Evolutionary conservation across 1,284 basidiomycete species (phyloP), one percentile per base, ranked within the genome.

Genomic region (Cryptococcus maquisensis): DNA sequence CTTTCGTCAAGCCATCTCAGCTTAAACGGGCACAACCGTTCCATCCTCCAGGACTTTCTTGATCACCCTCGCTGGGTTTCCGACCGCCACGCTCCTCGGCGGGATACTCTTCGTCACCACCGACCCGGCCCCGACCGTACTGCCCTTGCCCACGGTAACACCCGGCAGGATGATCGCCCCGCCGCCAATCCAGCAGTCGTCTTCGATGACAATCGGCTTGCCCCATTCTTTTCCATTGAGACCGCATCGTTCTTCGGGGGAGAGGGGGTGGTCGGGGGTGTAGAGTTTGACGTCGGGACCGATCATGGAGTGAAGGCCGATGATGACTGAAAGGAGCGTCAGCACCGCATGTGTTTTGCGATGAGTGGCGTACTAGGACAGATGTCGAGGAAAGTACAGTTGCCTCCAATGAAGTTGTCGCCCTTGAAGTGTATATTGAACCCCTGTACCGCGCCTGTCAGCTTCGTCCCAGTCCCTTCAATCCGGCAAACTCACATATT

Each of bases 51-150:
- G 56, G 15, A 77, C 68, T 51, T 49, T 68, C 65, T 77, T 77
- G 59, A 81, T 56, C 2, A 80, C 73, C 18, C 43, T 18, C 15
- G 43, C 43, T 10, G 43, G 43, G 23, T 44, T 44, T 3, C 43
- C 79, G 1, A 75, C 76, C 0, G 71, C 79, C 3, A 81, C 75
- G 23, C 53, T 57, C 53, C 77, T 69, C 37, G 68, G 63, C 6
- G 74, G 74, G 3, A 81, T 67, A 57, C 73, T 64, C 61, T 74
- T 77, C 0, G 79, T 80, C 0, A 81, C 79, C 5, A 80, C 77
- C 10, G 63, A 64, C 1, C 79, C 79, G 0, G 80, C 80, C 0
- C 78, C 79, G 7, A 81, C 66, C 1, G 78, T 79, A 12, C 60
- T 62, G 0, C 79, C 80, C 9, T 71, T 55, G 0, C 80, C 80